Evolutionary conservation across 345 rosid genomes (phyloP), one percentile per base, ranked within the genome.

Genomic region (Diplotaxis tenuifolia): DNA sequence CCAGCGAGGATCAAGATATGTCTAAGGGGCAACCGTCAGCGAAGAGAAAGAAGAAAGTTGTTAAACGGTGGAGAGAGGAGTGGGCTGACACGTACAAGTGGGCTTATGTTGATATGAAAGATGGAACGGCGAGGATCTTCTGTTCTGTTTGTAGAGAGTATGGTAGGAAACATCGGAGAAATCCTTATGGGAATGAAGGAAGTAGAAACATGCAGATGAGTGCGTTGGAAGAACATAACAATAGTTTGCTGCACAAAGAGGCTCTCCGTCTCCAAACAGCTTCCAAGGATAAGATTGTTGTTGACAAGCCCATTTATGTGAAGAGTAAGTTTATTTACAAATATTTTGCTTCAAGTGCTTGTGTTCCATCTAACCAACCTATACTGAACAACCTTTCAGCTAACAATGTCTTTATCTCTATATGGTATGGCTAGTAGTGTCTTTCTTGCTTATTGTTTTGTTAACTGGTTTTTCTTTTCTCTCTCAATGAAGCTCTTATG

Each of bases 41-140:
- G 1, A 95, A 95, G 80, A 90, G 97, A 78, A 95, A 92, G 91
- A 95, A 95, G 75, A 95, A 95, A 69, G 99, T 95, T 65, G 97
- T 95, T 10, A 95, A 95, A 82, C 83, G 97, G 79, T 95, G 99
- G 99, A 89, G 99, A 84, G 99, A 95, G 85, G 99, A 95, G 82
- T 95, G 99, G 99, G 98, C 99, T 58, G 99, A 92, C 76, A 95
- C 99, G 3, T 95, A 92, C 84, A 95, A 92, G 86, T 95, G 99
- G 99, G 99, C 99, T 11, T 92, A 87, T 79, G 98, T 92, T 20
- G 99, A 95, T 71, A 86, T 92, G 82, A 92, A 92, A 81, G 99
- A 95, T 70, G 98, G 98, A 80, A 95, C 98, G 1, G 84, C 98
- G 0, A 87, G 98, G 85, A 95, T 95, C 77, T 95, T 95, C 78